Conservation (phyloP, 75 land plant genomes). For the Pinus taeda region DNA sequence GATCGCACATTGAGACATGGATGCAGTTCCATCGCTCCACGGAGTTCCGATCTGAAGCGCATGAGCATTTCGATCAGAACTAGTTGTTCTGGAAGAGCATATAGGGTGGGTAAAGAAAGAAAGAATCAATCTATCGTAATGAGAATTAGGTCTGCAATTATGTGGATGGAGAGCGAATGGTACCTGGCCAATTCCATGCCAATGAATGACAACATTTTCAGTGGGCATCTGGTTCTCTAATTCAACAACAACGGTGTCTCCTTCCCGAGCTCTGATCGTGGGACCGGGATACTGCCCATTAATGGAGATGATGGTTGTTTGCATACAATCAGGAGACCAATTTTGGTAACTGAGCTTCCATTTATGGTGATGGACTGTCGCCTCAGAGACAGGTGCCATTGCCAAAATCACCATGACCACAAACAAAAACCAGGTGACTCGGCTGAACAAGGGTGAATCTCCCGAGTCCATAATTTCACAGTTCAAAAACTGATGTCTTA, state of each 20-base stretch:
- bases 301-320: neutral
- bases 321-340: neutral
- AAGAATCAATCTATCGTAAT: too few relatives aligned
- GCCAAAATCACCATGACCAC: neutral
- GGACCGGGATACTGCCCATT: conserved; percentile 53
- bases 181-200: conserved; percentile 85
- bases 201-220: conserved; percentile 74
- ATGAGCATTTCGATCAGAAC: too few relatives aligned
- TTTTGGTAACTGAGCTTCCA: neutral
- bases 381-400: neutral
- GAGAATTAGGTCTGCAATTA: too few relatives aligned
- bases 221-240: conserved; percentile 60
- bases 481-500: neutral
- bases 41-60: conserved; percentile 53
- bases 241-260: conserved; percentile 73
- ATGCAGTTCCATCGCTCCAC: conserved; percentile 85
- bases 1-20: conserved; percentile 78
- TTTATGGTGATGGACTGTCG: neutral
- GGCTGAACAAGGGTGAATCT: too few relatives aligned
- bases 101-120: too few relatives aligned
- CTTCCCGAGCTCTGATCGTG: conserved; percentile 58
- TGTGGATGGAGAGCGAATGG: conserved; percentile 9
- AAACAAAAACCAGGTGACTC: neutral
- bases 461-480: neutral
- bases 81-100: too few relatives aligned